Evolutionary conservation across 257 asterid genomes (phyloP), one percentile per base, ranked within the genome.

Genomic region (Pogostemon cablin): DNA sequence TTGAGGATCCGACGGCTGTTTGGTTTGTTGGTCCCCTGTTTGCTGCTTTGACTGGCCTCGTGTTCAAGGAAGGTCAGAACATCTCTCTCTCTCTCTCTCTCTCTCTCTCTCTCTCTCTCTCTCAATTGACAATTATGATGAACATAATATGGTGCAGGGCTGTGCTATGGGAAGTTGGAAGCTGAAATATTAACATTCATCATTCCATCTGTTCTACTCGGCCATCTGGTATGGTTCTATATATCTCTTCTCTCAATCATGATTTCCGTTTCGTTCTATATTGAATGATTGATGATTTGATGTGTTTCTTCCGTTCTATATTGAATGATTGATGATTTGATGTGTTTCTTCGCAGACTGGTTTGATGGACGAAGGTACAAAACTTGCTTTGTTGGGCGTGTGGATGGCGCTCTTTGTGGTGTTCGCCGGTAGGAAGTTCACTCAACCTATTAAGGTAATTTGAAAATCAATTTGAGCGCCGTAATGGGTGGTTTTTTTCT

Each of bases 21-120:
- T 95, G 98, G 99, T 76, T 95, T 25, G 90, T 95, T 34, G 98
- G 99, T 11, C 99, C 96, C 4, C 85, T 93, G 53, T 93, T 93
- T 80, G 99, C 98, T 79, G 78, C 97, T 65, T 75, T 89, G 59
- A 91, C 98, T 11, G 98, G 99, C 15, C 95, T 95, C 32, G 97
- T 95, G 15, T 91, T 95, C 84, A 91, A 95, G 79, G 98, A 95
- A 95, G 98, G 99, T 85, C 9, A 3, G 35, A 49, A 25, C 58
- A 4, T 15, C 62, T 15, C 17, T 61, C 15, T 15, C 42, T 34
- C 6, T 15, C 41, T 53, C 43, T n/a, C n/a, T n/a, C n/a, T n/a
- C n/a, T n/a, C n/a, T n/a, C n/a, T n/a, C n/a, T n/a, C n/a, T 15
- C 62, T 15, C 17, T 61, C 15, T 15, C 42, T 34, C 6, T 15